Base-by-base conservation (phyloP, 306 rosid species). In the Chamaecrista fasciculata region DNA sequence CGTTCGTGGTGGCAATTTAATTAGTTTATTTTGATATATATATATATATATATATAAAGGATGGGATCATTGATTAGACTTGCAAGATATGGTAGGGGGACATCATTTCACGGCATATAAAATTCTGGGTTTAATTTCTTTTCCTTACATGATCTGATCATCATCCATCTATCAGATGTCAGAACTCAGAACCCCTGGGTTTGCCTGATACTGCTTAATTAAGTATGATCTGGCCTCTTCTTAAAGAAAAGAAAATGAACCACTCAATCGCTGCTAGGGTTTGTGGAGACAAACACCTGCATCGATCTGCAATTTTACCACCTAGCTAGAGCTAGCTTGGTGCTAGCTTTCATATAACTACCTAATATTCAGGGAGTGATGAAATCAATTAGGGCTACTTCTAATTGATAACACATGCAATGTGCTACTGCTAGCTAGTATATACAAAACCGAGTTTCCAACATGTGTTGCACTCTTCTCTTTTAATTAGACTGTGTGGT, bases 1-100 rank as follows among this genome's bases (percentile, higher is more conserved):
- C 57, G 52, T 49, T 58, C 51, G 21, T 55, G 31, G 57, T 57
- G 62, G 26, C 40, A n/a, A n/a, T 65, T 66, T 74, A 66, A 59
- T 74, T 26, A 34, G 47, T 58, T 58, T 81, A 16, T 25, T 43
- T 64, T 79, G 82, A 73, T 61, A 57, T 57, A 14, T 29, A 29
- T 29, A 57, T 57, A 24, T n/a, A 73, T 61, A 57, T 57, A 14
- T 29, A 29, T 29, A 57, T 57, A 24, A n/a, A 76, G 64, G 73
- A 78, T 77, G 72, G 86, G 67, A 66, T 83, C 78, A 42, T 69
- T 76, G 75, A 79, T 69, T 79, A 57, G 64, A 69, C 79, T 79
- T 36, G 2, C 26, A 70, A 72, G 43, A 74, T 44, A 72, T 71
- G 34, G 42, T 33, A 66, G 18, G 11, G 29, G 10, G 70, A 60